These are phyloP conservation scores for Neolentinus lepideus DNA, from an alignment of 1,284 basidiomycete species.

Conservation along the genomic window DNA sequence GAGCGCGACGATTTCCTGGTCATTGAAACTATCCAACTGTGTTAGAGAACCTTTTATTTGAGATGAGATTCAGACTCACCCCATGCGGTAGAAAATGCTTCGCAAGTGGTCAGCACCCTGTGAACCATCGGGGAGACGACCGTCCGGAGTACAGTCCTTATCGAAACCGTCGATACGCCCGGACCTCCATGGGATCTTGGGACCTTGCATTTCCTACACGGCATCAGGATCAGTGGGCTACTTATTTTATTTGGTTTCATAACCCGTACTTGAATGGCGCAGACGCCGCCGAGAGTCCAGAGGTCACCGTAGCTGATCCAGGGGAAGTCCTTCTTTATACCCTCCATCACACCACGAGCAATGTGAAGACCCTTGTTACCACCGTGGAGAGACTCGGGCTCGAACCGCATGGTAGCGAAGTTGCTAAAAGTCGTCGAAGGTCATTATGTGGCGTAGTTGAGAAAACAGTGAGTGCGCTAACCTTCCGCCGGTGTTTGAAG, in stretches of 20 bases:
- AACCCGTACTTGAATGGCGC: constrained; percentile 60
- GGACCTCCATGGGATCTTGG: constrained; percentile 82
- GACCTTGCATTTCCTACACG: constrained; percentile 65
- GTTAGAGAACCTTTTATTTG: not conserved
- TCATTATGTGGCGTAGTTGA: constrained; percentile 2
- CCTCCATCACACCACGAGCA: constrained; percentile 82
- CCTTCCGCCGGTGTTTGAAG: constrained; percentile 84
- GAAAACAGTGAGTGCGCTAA: constrained; percentile 20
- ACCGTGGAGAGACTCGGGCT: constrained; percentile 76
- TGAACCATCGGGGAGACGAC: constrained; percentile 88
- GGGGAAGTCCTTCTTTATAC: constrained; percentile 77
- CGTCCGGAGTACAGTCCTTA: constrained; percentile 81
- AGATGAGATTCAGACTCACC: constrained; percentile 25
- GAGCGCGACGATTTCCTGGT: constrained; percentile 95
- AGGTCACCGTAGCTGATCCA: constrained; percentile 95
- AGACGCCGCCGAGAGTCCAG: constrained; percentile 89
- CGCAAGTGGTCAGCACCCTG: constrained; percentile 86
- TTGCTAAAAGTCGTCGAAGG: constrained; percentile 45
- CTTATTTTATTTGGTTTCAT: not conserved
- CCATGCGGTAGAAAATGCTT: constrained; percentile 88
- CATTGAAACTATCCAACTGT: constrained; percentile 64
- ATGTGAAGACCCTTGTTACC: constrained; percentile 86
- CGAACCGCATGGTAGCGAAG: constrained; percentile 94
- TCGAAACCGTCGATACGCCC: constrained; percentile 83
- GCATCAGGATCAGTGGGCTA: constrained; percentile 11